phyloP scores from a whole-genome alignment of 2,329 filamentous ascomycete species.

The Thielaviopsis euricoi region DNA sequence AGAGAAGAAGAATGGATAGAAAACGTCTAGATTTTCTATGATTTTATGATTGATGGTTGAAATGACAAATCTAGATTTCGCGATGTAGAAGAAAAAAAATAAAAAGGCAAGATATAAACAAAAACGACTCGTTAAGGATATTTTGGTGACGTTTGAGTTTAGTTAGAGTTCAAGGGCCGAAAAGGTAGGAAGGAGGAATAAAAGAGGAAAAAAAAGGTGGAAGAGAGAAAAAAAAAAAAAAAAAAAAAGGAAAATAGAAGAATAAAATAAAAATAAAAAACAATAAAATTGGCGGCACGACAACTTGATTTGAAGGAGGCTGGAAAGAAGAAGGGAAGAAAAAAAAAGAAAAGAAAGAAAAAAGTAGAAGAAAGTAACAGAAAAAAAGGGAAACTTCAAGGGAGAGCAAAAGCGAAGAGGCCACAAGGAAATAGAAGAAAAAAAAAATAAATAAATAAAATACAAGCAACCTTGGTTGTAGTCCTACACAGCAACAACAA shows the following conservation, averaged over 20 bases:
- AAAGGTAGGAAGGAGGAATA: not conserved
- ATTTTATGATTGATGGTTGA: too few species aligned
- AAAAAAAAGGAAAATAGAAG: not conserved
- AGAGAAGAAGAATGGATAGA: too few species aligned
- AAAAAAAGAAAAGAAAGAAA: conserved; percentile 4
- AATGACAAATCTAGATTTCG: not conserved
- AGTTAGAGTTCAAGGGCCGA: not conserved
- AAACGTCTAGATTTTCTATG: too few species aligned
- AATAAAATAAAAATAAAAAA: not conserved
- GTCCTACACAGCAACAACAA: not conserved
- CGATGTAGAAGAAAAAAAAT: not conserved
- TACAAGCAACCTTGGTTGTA: too few species aligned
- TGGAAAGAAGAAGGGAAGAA: conserved; percentile 4
- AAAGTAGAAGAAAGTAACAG: not conserved
- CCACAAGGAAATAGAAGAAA: not conserved
- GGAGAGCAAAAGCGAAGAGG: not conserved
- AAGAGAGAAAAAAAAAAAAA: not conserved
- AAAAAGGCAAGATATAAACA: not conserved
- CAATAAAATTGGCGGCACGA: not conserved
- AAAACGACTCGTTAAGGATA: not conserved
- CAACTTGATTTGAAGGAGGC: conserved; percentile 9
- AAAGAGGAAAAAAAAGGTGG: not conserved
- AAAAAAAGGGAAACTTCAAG: not conserved
- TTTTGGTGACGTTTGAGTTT: not conserved
- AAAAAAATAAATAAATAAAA: too few species aligned